Base-by-base conservation (phyloP, 1,139 yeast genomes). In the Hansenula lynferdii region DNA sequence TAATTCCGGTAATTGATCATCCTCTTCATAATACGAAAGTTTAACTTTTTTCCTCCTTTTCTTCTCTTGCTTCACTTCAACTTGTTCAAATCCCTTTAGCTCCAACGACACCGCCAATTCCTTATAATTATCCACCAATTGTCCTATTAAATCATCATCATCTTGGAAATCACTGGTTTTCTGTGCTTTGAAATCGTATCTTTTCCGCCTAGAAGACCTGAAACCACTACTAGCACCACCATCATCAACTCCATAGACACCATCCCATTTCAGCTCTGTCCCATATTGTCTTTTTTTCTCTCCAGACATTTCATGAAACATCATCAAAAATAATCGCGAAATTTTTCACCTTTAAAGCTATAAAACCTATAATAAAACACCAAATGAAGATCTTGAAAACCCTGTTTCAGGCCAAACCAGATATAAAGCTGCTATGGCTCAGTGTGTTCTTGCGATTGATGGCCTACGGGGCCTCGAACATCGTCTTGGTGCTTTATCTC, bases 391-490 rank as follows among this genome's bases (percentile, higher is more conserved):
- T 31, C 3, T 9, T 31, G 8, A 16, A 17, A 17, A 31, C 34
- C 4, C 12, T 31, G 1, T 11, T 16, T 3, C 17, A 23, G 16
- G 27, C 34, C 6, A 31, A 23, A 12, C 35, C 47, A 5, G 96
- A 89, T 57, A 77, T 81, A 23, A 68, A 77, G 47, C 58, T 86
- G 22, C 70, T 89, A 32, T 79, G 94, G 78, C 60, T 65, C 8
- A 80, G 90, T 10, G 85, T 84, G 14, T 80, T 85, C 49, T 64
- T 84, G 24, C 69, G 96, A 19, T 72, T 85, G 75, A 65, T 80
- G 42, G 82, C 94, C 2, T 89, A 81, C 58, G 96, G 96, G 4
- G 66, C 84, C 43, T 82, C 94, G 11, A 85, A 87, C 51, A 90
- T 87, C 62, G 80, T 89, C 6, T 63, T 89, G 35, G 83, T 92